Conservation (phyloP, 2,329 filamentous ascomycete species). For the Diaporthe longicolla region DNA sequence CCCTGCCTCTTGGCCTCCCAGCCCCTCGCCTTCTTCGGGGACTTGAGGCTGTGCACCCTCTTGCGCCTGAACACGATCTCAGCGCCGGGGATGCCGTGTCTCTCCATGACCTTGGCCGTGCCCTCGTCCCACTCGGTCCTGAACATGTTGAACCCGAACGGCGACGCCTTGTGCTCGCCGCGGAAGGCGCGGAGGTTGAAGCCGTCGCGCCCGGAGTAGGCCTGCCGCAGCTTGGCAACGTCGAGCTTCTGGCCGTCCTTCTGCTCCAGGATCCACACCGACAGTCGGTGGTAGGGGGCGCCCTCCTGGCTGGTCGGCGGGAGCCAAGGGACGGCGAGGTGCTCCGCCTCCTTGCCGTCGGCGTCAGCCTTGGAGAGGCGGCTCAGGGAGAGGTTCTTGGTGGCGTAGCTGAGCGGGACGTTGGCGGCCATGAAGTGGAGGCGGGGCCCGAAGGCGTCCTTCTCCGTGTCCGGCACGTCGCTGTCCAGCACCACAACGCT, state of each 20-base stretch:
- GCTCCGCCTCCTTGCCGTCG: constrained; percentile 52
- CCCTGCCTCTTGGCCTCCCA: constrained; percentile 77
- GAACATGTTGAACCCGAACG: constrained; percentile 91
- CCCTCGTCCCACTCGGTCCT: constrained; percentile 90
- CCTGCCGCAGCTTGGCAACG: constrained; percentile 67
- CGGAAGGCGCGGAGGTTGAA: constrained; percentile 84
- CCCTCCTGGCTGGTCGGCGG: constrained; percentile 92
- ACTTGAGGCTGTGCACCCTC: constrained; percentile 78
- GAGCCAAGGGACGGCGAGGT: constrained; percentile 85
- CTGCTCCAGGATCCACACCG: constrained; percentile 88
- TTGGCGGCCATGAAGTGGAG: constrained; percentile 89
- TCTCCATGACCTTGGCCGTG: constrained; percentile 89
- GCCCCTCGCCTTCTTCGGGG: constrained; percentile 71
- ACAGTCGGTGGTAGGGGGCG: constrained; percentile 89
- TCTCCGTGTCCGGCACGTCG: constrained; percentile 86
- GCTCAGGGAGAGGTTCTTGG: constrained; percentile 42
- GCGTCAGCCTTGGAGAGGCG: constrained; percentile 2
- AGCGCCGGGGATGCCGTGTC: constrained; percentile 79
- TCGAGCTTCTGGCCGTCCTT: constrained; percentile 72
- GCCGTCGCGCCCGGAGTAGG: constrained; percentile 69
- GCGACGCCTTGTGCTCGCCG: constrained; percentile 75
- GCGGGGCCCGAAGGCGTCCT: constrained; percentile 82
- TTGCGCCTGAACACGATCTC: constrained; percentile 89
- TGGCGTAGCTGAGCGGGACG: constrained; percentile 60
- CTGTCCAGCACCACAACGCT: constrained; percentile 89